phyloP scores from a whole-genome alignment of 163 green algal species.

The Volvox carteri region DNA sequence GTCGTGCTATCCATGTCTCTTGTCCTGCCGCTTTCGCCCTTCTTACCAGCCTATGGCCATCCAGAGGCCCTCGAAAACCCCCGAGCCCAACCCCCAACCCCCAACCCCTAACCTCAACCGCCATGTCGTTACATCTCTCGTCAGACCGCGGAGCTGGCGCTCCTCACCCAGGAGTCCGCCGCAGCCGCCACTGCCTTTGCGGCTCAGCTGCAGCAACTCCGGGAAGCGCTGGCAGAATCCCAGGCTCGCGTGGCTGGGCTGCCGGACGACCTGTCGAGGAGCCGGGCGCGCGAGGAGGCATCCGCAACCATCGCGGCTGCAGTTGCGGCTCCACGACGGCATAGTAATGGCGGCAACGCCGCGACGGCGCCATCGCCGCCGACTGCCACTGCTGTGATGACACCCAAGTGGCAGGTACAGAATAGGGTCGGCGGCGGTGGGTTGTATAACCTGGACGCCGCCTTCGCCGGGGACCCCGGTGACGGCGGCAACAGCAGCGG shows the following conservation, averaged over 20 bases:
- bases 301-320: not conserved
- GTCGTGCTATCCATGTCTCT: no score
- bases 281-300: not conserved
- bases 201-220: conserved; percentile 31
- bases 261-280: not conserved
- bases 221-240: conserved; percentile 20
- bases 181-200: not conserved
- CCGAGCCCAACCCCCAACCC: no score
- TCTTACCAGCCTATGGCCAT: no score
- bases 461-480: not conserved
- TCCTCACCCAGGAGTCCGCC: not conserved
- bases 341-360: conserved; percentile 28
- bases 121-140: no score
- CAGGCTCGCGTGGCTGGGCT: conserved; percentile 30
- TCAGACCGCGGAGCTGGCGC: conserved; percentile 12
- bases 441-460: conserved; percentile 64
- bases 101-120: no score
- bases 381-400: conserved; percentile 13
- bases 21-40: no score
- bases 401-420: conserved; percentile 69
- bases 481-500: not conserved
- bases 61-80: no score
- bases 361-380: conserved; percentile 5
- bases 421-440: conserved; percentile 71
- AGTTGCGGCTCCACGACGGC: not conserved